These are phyloP conservation scores for Lasiosphaeriaceae sp. DNA, from an alignment of 495 filamentous ascomycete species.

Conservation along the genomic window DNA sequence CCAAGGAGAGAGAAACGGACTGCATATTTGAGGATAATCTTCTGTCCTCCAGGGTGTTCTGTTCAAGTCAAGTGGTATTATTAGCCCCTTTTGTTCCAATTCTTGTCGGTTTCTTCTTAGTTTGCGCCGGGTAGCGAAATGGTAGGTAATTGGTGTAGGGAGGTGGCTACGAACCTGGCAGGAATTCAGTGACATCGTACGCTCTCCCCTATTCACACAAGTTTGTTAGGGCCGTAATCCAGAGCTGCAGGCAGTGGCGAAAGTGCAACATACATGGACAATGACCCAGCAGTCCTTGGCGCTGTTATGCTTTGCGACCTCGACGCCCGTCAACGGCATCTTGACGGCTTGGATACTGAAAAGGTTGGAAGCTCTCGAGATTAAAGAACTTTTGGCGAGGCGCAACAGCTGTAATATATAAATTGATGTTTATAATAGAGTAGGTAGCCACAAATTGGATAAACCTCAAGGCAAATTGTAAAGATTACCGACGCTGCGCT, in stretches of 20 bases:
- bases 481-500: background rate
- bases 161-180: slow-evolving; percentile 41
- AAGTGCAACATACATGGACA: slow-evolving; percentile 50
- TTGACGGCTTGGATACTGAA: slow-evolving; percentile 1
- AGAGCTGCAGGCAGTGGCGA: background rate
- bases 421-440: too few relatives aligned
- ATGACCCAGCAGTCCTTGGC: slow-evolving; percentile 76
- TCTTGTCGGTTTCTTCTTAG: slow-evolving; percentile 1
- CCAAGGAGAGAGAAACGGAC: slow-evolving; percentile 11
- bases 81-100: too few relatives aligned
- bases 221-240: background rate
- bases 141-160: background rate
- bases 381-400: too few relatives aligned
- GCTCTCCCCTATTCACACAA: slow-evolving; percentile 47
- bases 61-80: slow-evolving; percentile 17
- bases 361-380: background rate
- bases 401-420: too few relatives aligned
- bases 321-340: slow-evolving; percentile 53
- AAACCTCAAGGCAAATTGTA: background rate
- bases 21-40: slow-evolving; percentile 80
- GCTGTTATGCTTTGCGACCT: slow-evolving; percentile 65
- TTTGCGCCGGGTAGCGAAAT: background rate
- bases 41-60: slow-evolving; percentile 73
- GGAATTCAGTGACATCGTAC: slow-evolving; percentile 78
- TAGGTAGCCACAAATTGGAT: background rate